Evolutionary conservation across 805 yeast genomes (phyloP).

Genomic region (Metschnikowia henanensis): DNA sequence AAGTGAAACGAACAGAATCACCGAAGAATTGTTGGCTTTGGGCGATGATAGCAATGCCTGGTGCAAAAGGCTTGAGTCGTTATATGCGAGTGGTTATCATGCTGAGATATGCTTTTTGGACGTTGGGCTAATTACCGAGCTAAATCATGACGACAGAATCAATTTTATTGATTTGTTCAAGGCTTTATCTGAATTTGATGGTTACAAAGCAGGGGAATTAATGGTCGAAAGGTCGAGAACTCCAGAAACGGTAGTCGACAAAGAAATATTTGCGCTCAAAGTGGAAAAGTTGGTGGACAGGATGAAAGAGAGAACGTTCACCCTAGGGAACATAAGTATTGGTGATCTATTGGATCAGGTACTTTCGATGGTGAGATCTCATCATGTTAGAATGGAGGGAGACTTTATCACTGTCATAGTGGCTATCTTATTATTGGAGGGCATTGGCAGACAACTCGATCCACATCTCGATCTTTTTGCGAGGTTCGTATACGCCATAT

Average conservation of each 20-base stretch:
- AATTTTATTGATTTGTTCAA: conserved; percentile 90
- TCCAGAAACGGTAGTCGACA: conserved; percentile 86
- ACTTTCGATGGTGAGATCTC: conserved; percentile 85
- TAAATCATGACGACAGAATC: conserved; percentile 70
- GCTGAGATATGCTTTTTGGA: conserved; percentile 92
- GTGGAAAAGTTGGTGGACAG: conserved; percentile 81
- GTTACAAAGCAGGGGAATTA: conserved; percentile 90
- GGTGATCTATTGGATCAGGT: conserved; percentile 89
- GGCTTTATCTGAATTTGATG: conserved; percentile 88
- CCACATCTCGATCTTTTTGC: conserved; percentile 93
- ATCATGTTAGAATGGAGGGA: conserved; percentile 97
- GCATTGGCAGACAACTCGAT: conserved; percentile 92
- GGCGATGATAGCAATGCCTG: conserved; percentile 42
- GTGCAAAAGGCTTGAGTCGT: conserved; percentile 43
- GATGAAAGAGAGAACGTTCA: conserved; percentile 85
- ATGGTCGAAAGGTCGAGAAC: conserved; percentile 95
- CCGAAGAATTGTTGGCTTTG: conserved; percentile 38
- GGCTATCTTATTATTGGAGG: conserved; percentile 87
- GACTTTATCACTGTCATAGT: conserved; percentile 96
- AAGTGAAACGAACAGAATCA: conserved; percentile 46
- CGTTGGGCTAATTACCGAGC: conserved; percentile 90
- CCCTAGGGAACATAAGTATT: conserved; percentile 86
- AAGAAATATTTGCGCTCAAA: conserved; percentile 82
- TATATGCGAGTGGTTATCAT: conserved; percentile 60
- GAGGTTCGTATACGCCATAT: conserved; percentile 72